A percentile compares a stretch with the other conserved stretches of the same genome.
Conservation (phyloP, 306 rosid species). For the Lotus japonicus region DNA sequence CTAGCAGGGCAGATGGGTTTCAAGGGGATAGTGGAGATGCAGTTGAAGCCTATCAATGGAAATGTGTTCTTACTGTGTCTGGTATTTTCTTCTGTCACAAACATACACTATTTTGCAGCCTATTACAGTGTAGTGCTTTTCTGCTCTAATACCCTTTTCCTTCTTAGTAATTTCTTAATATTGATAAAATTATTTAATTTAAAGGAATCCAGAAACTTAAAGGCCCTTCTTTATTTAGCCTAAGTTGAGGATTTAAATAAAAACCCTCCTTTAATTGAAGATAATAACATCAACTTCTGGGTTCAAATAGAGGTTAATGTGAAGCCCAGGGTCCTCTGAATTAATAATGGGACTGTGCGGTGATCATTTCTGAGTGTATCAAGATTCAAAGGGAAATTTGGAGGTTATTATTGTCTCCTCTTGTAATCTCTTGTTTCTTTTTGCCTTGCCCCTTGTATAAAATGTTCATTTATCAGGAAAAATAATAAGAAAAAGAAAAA, state of each 20-base stretch:
- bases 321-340: background rate
- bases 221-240: background rate
- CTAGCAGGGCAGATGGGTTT: constrained; percentile 47
- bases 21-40: constrained; percentile 74
- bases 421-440: background rate
- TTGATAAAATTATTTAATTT: background rate
- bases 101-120: constrained; percentile 7
- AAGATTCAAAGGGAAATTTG: background rate
- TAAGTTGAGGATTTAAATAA: background rate
- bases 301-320: constrained; percentile 2
- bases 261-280: background rate
- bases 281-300: background rate
- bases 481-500: background rate
- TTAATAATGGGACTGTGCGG: background rate
- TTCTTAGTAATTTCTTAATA: constrained; percentile 9
- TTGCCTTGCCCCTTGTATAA: background rate
- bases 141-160: background rate
- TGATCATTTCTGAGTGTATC: constrained; percentile 2
- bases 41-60: constrained; percentile 82
- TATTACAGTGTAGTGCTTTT: constrained; percentile 7
- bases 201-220: constrained; percentile 1
- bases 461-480: background rate
- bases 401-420: constrained; percentile 3
- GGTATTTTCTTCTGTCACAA: constrained; percentile 48
- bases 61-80: constrained; percentile 62